Conservation (phyloP, 1,284 basidiomycete genomes). For the Rhodotorula sp. region DNA sequence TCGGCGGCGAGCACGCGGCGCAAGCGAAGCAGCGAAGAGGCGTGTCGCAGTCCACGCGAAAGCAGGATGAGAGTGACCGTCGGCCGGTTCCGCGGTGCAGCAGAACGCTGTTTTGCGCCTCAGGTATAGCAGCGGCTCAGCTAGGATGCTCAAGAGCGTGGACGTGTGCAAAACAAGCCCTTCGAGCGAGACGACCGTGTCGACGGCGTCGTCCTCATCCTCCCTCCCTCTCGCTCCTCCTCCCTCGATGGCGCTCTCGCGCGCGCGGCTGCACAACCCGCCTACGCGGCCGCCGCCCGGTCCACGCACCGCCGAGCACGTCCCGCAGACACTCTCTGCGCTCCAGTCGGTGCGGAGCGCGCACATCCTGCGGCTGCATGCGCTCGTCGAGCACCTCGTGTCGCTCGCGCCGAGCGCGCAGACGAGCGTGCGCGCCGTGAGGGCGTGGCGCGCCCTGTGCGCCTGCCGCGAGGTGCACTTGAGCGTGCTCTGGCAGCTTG, state of each 20-base stretch:
- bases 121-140: no score
- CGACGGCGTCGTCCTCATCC: background rate
- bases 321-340: constrained; percentile 9
- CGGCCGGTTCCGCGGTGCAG: no score
- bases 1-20: no score
- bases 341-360: constrained; percentile 19
- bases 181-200: background rate
- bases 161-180: background rate
- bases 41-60: no score
- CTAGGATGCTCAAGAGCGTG: no score
- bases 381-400: constrained; percentile 33
- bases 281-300: constrained; percentile 7
- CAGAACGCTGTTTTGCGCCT: no score
- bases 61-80: no score
- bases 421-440: constrained; percentile 18
- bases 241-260: constrained; percentile 15
- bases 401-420: constrained; percentile 23
- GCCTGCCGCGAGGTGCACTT: constrained; percentile 36
- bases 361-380: constrained; percentile 34
- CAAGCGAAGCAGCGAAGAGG: no score
- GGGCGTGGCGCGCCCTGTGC: constrained; percentile 34
- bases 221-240: background rate
- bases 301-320: constrained; percentile 9
- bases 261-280: constrained; percentile 20
- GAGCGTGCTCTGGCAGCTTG: constrained; percentile 24